Evolutionary conservation across 1,284 basidiomycete species (phyloP), one percentile per base, ranked within the genome.

Genomic region (Sanghuangporus sanghuang): DNA sequence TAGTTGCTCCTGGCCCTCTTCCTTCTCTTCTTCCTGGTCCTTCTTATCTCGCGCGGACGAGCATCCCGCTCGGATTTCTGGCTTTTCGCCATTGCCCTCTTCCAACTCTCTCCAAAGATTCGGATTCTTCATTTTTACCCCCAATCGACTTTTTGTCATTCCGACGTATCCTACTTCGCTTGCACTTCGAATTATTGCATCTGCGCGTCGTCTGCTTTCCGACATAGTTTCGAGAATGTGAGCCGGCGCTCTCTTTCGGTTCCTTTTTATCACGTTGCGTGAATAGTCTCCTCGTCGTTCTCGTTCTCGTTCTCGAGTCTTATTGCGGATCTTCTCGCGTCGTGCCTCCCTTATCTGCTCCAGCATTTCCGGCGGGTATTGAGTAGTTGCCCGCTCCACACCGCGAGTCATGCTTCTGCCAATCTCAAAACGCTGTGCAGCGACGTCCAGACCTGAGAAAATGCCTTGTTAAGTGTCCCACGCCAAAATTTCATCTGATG

Each of bases 161-260:
- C 74, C 87, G 1, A 85, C 79, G 70, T 87, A 90, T 14, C 89
- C 89, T 0, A 82, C 85, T 70, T 87, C 84, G 63, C 84, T 81
- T 1, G 81, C 77, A 48, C 77, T 76, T 59, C 85, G 75, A 59
- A 78, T 75, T 8, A 85, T 73, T 67, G 72, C 75, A 66, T 88
- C 85, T 74, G 79, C 70, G 59, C 68, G 71, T 58, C 75, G 78
- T 67, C 81, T 72, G 67, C 79, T 69, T 2, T 76, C 73, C 0
- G 80, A 77, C 84, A 91, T 85, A 64, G 70, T 75, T 23, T 70
- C 72, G 5, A 85, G 75, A 3, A 89, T 67, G 67, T 85, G 83
- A 0, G 87, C 81, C 0, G 91, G 90, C 0, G 86, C 85, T 0
- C 82, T 81, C 67, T 81, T 72, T 6, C 78, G 73, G 69, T 76